These are phyloP conservation scores for Hydnum rufescens DNA, from an alignment of 768 basidiomycete genomes.

Conservation along the genomic window DNA sequence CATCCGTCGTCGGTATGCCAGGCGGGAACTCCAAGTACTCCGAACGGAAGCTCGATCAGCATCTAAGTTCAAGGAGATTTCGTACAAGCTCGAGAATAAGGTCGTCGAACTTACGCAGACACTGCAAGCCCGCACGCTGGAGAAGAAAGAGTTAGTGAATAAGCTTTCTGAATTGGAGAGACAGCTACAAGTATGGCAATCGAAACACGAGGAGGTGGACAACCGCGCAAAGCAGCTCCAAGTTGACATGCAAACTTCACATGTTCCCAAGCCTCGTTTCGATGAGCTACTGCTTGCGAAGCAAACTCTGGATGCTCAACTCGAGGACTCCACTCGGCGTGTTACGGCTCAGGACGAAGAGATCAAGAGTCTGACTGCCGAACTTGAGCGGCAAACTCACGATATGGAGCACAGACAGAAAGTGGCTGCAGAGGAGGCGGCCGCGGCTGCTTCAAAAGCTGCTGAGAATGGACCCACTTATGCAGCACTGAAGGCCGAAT, in stretches of 20 bases:
- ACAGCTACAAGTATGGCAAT: conserved; percentile 68
- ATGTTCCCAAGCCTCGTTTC: conserved; percentile 48
- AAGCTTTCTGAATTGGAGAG: conserved; percentile 62
- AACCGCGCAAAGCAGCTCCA: conserved; percentile 52
- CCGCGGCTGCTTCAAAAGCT: conserved; percentile 37
- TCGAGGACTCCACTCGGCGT: conserved; percentile 59
- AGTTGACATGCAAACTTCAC: conserved; percentile 43
- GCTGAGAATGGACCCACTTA: conserved; percentile 79
- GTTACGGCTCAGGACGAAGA: conserved; percentile 65
- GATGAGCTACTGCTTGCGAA: conserved; percentile 61
- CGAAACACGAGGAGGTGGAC: conserved; percentile 76
- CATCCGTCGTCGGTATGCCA: conserved; percentile 70
- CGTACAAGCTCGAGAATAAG: conserved; percentile 95
- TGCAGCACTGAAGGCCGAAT: conserved; percentile 75
- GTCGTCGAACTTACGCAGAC: conserved; percentile 94
- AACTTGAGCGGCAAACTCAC: conserved; percentile 48
- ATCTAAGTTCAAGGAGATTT: conserved; percentile 96
- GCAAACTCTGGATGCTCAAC: conserved; percentile 52
- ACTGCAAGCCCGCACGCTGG: conserved; percentile 73
- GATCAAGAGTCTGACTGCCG: conserved; percentile 63
- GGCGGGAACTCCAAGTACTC: conserved; percentile 64
- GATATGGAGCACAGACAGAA: conserved; percentile 64
- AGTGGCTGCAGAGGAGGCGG: conserved; percentile 27
- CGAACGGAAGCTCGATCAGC: conserved; percentile 89
- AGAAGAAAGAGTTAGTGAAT: conserved; percentile 73